A percentile compares a stretch with the other conserved stretches of the same genome.
Evolutionary conservation across 2,329 filamentous ascomycete genomes (phyloP).

Genomic region (Colletotrichum phormii): DNA sequence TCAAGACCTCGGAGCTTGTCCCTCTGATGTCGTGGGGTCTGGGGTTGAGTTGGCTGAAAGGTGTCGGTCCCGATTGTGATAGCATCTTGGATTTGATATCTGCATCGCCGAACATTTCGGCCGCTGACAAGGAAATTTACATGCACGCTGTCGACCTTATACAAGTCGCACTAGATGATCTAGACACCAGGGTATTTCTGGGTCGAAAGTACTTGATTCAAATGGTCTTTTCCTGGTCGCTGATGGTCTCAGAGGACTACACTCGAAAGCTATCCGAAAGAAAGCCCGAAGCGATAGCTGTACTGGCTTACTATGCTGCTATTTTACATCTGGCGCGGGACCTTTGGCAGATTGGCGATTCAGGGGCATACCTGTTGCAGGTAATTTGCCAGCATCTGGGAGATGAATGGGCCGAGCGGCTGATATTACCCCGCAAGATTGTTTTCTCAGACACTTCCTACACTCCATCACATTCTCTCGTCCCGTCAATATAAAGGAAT

Average conservation of each 20-base stretch:
- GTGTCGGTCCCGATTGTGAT: conserved; percentile 2
- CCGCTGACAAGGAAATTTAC: background rate
- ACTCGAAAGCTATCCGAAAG: conserved; percentile 39
- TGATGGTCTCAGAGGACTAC: conserved; percentile 40
- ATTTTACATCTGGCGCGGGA: conserved; percentile 42
- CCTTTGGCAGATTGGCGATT: conserved; percentile 44
- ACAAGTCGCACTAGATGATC: conserved; percentile 7
- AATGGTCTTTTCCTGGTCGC: conserved; percentile 44
- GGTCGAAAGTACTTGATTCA: conserved; percentile 35
- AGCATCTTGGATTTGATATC: conserved; percentile 21
- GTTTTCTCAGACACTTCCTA: background rate
- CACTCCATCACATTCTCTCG: background rate
- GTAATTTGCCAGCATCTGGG: conserved; percentile 2
- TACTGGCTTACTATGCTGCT: conserved; percentile 45
- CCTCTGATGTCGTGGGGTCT: conserved; percentile 2
- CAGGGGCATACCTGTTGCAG: conserved; percentile 30
- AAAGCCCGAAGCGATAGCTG: conserved; percentile 41
- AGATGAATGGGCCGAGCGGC: conserved; percentile 7
- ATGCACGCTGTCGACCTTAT: background rate
- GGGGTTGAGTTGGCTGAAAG: conserved; percentile 2
- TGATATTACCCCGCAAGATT: background rate
- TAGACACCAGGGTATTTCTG: background rate
- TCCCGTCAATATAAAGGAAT: background rate
- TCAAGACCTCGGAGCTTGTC: conserved; percentile 2
- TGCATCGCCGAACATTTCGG: background rate